A percentile compares a stretch with the other conserved stretches of the same genome.
These are phyloP conservation scores for Sarocladium kiliense DNA, from an alignment of 2,329 filamentous ascomycete genomes.

Conservation along the genomic window DNA sequence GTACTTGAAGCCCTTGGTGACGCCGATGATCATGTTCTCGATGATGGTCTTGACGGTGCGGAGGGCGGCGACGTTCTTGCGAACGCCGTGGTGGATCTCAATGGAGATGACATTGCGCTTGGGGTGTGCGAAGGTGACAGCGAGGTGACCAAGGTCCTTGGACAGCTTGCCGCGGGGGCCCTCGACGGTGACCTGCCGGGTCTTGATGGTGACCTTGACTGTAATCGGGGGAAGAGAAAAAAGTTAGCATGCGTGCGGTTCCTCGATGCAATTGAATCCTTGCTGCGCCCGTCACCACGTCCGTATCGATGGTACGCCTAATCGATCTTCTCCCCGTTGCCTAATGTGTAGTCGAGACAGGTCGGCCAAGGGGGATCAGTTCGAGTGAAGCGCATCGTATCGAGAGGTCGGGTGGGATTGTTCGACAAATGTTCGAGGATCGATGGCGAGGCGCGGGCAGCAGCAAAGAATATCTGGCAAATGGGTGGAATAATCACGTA, in stretches of 20 bases:
- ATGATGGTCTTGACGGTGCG: constrained; percentile 97
- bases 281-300: not conserved
- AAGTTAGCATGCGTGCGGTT: constrained; percentile 22
- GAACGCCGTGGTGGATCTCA: constrained; percentile 95
- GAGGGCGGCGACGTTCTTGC: constrained; percentile 97
- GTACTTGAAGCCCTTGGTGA: constrained; percentile 99
- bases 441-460: not conserved
- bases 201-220: constrained; percentile 99
- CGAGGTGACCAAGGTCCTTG: constrained; percentile 95
- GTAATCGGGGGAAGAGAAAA: constrained; percentile 22
- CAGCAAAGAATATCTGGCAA: not conserved
- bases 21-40: constrained; percentile 97
- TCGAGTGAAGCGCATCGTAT: not conserved
- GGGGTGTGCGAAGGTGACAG: constrained; percentile 90
- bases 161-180: constrained; percentile 94
- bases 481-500: constrained; percentile 49
- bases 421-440: not conserved
- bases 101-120: constrained; percentile 87
- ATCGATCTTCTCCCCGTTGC: not conserved
- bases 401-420: not conserved
- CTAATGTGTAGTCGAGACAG: not conserved
- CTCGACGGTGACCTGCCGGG: constrained; percentile 92
- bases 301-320: not conserved
- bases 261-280: constrained; percentile 1
- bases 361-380: not conserved